Base-by-base conservation (phyloP, 2,329 filamentous ascomycete genomes). In the Colletotrichum trifolii region DNA sequence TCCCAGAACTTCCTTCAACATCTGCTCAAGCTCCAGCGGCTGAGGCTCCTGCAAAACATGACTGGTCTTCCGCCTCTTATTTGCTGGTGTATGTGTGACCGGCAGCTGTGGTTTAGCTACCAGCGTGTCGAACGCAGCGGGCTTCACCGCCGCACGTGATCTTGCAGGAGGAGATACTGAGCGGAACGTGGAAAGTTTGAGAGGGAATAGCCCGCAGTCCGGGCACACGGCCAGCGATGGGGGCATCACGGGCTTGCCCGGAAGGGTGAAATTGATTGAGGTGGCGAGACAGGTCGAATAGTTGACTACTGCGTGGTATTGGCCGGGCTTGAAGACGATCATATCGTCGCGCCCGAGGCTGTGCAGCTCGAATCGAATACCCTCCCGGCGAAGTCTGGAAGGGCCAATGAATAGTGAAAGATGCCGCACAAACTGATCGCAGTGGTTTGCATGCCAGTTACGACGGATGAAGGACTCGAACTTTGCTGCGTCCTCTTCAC, bases 221-320 rank as follows among this genome's bases (percentile, higher is more conserved):
- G 15, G 13, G 11, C 55, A 58, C 5, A 58, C 55, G 6, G 39
- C 33, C n/a, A 58, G 55, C 4, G 35, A 3, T 10, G 38, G 15
- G 10, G 46, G 55, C 15, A 58, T 42, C 15, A 42, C 40, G 42
- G 55, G 45, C 34, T 57, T 45, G 9, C 54, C 54, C 8, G 45
- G 54, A 13, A 48, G n/a, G 15, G 49, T 13, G 43, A 48, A 47
- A 25, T 57, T 57, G 43, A 57, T 57, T 49, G 54, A 34, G 4
- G 40, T 12, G 43, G 54, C 54, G 17, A 57, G 39, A 45, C 54
- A 57, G 17, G 43, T 13, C 4, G 45, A 40, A 45, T 33, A 48
- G 43, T 57, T 48, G 9, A 42, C 35, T 17, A 49, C 43, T 2
- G 12, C 12, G 35, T 57, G 45, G 36, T 57, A 57, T 25, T 57